Evolutionary conservation across 139 green algal genomes (phyloP), one percentile per base, ranked within the genome.

Genomic region (Eudorina sp.): DNA sequence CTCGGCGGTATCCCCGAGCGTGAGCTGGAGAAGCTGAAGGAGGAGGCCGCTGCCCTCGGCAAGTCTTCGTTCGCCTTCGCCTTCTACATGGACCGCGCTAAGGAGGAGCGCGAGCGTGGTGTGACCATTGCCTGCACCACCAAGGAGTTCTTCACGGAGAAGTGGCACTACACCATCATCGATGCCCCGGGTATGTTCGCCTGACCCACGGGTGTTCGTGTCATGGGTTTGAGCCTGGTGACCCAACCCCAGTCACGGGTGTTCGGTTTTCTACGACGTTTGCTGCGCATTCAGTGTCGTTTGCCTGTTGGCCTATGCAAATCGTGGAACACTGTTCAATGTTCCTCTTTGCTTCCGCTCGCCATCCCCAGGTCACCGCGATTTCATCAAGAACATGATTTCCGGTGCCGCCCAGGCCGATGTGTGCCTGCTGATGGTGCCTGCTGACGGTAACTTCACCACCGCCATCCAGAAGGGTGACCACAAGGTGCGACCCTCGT

Each of bases 311-410:
- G n/a, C n/a, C n/a, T n/a, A n/a, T n/a, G n/a, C n/a, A n/a, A 62
- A n/a, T n/a, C n/a, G n/a, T n/a, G n/a, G n/a, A n/a, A n/a, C n/a
- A n/a, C n/a, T n/a, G n/a, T 4, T 69, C 8, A n/a, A 69, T 25
- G 58, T 29, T 69, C 72, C 18, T 13, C 46, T 62, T 64, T 53
- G n/a, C 0, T 43, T 46, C 43, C 69, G 31, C 27, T 84, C 7
- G n/a, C 53, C 31, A 0, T 45, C n/a, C n/a, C 1, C 91, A 96
- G 96, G 98, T 88, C 98, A 99, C 93, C 92, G 98, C 66, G 98
- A 99, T 93, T 99, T 99, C 95, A 99, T 99, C 94, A 99, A 99
- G 97, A 99, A 99, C 96, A 99, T 99, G 98, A 99, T 99, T 94
- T 98, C 98, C 80, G 98, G 97, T 87, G 96, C 97, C 89, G 94